Percentiles rank a stretch among this genome's conserved stretches.
phyloP scores from a whole-genome alignment of 306 rosid genomes.

The Malus asiatica region DNA sequence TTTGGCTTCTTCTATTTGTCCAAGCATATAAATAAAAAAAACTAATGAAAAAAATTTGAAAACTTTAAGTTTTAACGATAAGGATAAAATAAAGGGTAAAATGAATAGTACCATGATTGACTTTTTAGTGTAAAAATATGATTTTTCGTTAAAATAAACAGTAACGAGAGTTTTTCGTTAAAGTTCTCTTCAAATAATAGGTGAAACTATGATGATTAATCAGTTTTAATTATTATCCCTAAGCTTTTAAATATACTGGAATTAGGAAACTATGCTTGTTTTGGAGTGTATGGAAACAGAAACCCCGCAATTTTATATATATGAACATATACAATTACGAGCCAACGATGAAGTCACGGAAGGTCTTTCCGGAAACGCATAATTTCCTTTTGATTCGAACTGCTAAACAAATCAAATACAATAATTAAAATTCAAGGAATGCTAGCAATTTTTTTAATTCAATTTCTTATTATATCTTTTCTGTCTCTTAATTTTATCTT shows the following conservation, averaged over 20 bases:
- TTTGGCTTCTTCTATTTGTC: background rate
- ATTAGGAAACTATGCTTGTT: background rate
- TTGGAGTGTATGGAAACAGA: background rate
- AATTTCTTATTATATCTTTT: background rate
- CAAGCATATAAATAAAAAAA: background rate
- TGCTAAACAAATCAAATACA: background rate
- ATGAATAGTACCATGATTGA: no score
- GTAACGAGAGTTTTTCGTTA: no score
- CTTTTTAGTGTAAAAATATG: no score
- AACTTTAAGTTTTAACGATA: no score
- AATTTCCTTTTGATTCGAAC: background rate
- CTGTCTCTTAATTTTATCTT: background rate
- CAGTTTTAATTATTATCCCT: background rate
- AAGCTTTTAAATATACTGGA: background rate
- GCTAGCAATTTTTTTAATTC: background rate
- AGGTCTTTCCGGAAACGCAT: background rate
- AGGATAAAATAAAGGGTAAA: no score
- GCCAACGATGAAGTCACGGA: background rate
- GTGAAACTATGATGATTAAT: background rate
- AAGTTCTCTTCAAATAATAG: background rate
- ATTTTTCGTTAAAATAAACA: no score
- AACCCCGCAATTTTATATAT: background rate
- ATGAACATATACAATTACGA: background rate
- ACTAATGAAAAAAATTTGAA: fast-evolving
- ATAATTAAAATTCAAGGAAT: background rate